These are phyloP conservation scores for Skeletonema menzelii DNA, from an alignment of 108 stramenopile genomes.

Conservation along the genomic window DNA sequence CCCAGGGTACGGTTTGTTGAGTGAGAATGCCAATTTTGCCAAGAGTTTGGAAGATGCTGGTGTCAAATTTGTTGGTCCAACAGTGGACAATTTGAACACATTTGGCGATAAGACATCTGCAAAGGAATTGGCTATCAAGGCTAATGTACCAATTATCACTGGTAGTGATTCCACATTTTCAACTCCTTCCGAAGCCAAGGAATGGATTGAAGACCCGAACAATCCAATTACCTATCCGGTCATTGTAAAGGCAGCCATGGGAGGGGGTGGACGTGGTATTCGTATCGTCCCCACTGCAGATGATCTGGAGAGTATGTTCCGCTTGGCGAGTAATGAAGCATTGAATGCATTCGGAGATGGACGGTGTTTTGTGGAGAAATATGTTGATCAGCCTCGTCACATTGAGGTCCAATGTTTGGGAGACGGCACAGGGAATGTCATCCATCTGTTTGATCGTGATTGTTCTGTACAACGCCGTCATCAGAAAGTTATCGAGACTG, in stretches of 20 bases:
- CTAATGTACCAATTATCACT: constrained; percentile 89
- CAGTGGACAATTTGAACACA: constrained; percentile 74
- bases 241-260: constrained; percentile 96
- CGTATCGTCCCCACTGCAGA: constrained; percentile 81
- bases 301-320: constrained; percentile 74
- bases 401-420: constrained; percentile 96
- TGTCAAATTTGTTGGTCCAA: constrained; percentile 93
- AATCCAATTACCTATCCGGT: constrained; percentile 88
- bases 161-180: constrained; percentile 89
- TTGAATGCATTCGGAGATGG: constrained; percentile 94
- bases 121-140: constrained; percentile 80
- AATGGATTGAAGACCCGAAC: constrained; percentile 71
- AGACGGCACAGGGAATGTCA: constrained; percentile 91
- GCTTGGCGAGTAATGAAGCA: constrained; percentile 81
- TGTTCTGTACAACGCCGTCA: constrained; percentile 98
- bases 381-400: constrained; percentile 92
- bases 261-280: constrained; percentile 97
- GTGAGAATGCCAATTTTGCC: constrained; percentile 88
- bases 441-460: constrained; percentile 95
- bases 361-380: constrained; percentile 91
- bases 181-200: constrained; percentile 76
- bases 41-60: constrained; percentile 66
- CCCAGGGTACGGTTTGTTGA: constrained; percentile 93
- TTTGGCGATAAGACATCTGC: constrained; percentile 90
- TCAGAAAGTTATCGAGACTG: constrained; percentile 97